A percentile compares a stretch with the other conserved stretches of the same genome.
Evolutionary conservation across 148 eudicot genomes (phyloP).

Genomic region (Cornus controversa): DNA sequence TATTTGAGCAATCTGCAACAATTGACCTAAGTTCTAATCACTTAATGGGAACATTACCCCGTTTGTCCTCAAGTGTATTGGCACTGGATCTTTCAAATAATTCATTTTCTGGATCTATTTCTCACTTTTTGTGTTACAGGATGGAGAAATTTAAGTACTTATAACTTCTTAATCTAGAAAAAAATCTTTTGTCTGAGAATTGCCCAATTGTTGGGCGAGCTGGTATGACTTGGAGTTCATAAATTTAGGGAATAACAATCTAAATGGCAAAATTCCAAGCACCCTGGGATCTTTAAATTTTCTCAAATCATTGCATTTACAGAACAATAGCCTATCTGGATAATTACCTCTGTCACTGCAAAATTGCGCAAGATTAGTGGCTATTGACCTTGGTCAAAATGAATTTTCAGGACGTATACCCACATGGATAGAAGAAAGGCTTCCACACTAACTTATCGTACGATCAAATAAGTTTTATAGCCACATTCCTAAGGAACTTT

Average conservation of each 20-base stretch:
- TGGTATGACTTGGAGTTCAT: neutral
- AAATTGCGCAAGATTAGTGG: neutral
- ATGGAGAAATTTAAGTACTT: no score
- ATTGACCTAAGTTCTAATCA: neutral
- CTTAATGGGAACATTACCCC: neutral
- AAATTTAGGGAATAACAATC: no score
- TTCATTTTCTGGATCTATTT: no score
- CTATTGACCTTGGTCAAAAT: conserved; percentile 12
- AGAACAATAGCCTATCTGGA: neutral
- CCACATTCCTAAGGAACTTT: no score
- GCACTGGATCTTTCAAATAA: neutral
- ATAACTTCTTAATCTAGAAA: no score
- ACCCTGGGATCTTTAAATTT: neutral
- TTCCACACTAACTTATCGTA: neutral
- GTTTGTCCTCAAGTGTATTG: neutral
- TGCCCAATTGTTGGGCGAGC: neutral
- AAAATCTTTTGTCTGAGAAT: neutral
- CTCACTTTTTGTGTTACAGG: no score
- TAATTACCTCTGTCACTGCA: conserved; percentile 10
- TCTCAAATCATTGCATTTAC: no score
- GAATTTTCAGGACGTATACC: conserved; percentile 18
- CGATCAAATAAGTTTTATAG: neutral
- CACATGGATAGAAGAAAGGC: conserved; percentile 9
- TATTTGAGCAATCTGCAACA: neutral
- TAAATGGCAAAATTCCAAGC: neutral